A percentile compares a stretch with the other conserved stretches of the same genome.
Evolutionary conservation across 441 rosid species (phyloP).

Genomic region (Raphanus hybrid): DNA sequence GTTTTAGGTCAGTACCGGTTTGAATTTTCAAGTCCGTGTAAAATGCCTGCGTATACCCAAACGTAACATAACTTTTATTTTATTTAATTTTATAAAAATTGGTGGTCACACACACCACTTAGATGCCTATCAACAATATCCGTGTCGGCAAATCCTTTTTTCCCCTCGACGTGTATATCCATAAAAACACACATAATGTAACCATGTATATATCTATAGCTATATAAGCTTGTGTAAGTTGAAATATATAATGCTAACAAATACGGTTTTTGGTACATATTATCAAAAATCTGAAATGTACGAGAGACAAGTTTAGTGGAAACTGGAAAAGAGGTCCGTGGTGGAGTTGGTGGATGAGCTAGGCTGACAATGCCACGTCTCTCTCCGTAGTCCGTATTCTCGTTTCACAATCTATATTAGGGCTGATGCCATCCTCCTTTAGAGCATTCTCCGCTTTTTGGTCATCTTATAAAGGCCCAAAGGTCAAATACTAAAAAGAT

Average conservation of each 20-base stretch:
- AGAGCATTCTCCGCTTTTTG: neutral
- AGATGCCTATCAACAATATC: constrained; percentile 38
- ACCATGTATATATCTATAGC: neutral
- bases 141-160: constrained; percentile 39
- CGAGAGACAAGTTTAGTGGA: constrained; percentile 39
- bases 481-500: too few relatives aligned
- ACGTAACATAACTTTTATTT: neutral
- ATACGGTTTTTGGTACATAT: constrained; percentile 23
- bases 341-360: constrained; percentile 29
- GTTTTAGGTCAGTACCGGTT: neutral
- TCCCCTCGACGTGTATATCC: constrained; percentile 18
- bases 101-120: constrained; percentile 42
- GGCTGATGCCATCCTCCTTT: constrained; percentile 31
- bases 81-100: constrained; percentile 6
- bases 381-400: constrained; percentile 28
- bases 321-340: constrained; percentile 36
- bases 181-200: constrained; percentile 28
- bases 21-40: neutral
- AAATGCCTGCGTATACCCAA: neutral
- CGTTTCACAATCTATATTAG: constrained; percentile 22
- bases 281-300: constrained; percentile 25
- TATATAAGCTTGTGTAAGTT: neutral
- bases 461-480: too few relatives aligned
- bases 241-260: neutral
- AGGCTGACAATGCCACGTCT: constrained; percentile 29